Evolutionary conservation across 176 grass and related monocot species (phyloP), one percentile per base, ranked within the genome.

Genomic region (Oryza rufipogon): DNA sequence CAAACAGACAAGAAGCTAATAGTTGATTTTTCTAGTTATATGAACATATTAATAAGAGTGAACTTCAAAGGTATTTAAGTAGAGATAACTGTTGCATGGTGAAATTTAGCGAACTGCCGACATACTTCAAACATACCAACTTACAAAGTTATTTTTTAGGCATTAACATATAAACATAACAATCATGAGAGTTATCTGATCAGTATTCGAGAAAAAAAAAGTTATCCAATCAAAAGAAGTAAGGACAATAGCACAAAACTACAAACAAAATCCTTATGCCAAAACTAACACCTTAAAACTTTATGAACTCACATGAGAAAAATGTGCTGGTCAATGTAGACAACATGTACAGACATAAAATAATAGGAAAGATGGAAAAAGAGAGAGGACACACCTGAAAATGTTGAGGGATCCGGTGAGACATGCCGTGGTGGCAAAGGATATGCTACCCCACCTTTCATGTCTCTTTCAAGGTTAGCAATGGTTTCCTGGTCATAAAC

Each of bases 401-500:
- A 84, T 14, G 38, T 39, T 0, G 80, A 83, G 36, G 83, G 79
- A 88, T 94, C 95, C 80, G 92, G 87, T 64, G 74, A 80, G 76
- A 85, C 76, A 41, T 85, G 90, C 7, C n/a, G 80, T 9, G 74
- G 78, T 72, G 51, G 71, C 10, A 71, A 78, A 73, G 73, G 83
- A 61, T 88, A 81, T 30, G 71, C 19, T 6, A 34, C 12, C 19
- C 83, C 89, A 65, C 87, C 81, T 81, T 90, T 96, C 96, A 99
- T 99, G 84, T 99, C 93, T 34, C 78, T 90, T 79, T 92, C 93
- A 66, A 99, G 67, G 71, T 33, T 86, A 89, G 78, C 32, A 12
- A 99, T 92, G 12, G 88, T 94, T 80, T 87, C 91, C 65, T 86
- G 87, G 64, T 96, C 86, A 49, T 92, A 99, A 67, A 99, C 96